Conservation (phyloP, 306 rosid species). For the Glycyrrhiza uralensis region DNA sequence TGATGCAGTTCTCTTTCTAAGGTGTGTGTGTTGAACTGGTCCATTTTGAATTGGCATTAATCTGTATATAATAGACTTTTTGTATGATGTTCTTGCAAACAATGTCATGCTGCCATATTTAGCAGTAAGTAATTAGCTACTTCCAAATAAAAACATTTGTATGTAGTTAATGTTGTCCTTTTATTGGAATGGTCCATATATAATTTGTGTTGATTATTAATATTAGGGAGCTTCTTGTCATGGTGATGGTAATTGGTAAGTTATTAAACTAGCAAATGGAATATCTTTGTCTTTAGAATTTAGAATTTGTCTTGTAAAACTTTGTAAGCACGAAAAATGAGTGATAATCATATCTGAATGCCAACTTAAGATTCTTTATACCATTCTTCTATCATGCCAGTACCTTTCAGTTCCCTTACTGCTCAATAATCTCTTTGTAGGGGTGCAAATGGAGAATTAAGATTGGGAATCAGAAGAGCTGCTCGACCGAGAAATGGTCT, state of each 20-base stretch:
- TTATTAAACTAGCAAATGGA: not conserved
- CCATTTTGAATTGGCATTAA: not conserved
- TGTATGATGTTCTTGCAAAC: not conserved
- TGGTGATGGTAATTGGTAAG: not conserved
- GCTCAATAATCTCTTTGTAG: constrained; percentile 41
- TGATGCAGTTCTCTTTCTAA: constrained; percentile 92
- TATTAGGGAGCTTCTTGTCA: not conserved
- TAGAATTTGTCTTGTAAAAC: not conserved
- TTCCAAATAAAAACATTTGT: not conserved
- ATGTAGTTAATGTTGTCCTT: not conserved
- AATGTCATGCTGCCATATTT: constrained; percentile 4
- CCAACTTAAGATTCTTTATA: not conserved
- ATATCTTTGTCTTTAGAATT: not conserved
- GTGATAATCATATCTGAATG: not conserved
- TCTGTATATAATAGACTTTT: not conserved
- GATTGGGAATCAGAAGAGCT: constrained; percentile 93
- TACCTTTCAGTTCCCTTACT: not conserved
- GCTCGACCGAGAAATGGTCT: constrained; percentile 83
- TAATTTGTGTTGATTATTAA: not conserved
- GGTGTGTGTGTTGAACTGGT: constrained; percentile 40
- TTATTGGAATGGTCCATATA: not conserved
- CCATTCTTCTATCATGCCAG: not conserved
- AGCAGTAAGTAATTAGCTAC: not conserved
- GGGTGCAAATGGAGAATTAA: constrained; percentile 92
- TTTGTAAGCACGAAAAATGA: constrained; percentile 6